Percentiles rank a stretch among this genome's conserved stretches.
Evolutionary conservation across 805 yeast genomes (phyloP).

Genomic region (Wickerhamiella musiphila): DNA sequence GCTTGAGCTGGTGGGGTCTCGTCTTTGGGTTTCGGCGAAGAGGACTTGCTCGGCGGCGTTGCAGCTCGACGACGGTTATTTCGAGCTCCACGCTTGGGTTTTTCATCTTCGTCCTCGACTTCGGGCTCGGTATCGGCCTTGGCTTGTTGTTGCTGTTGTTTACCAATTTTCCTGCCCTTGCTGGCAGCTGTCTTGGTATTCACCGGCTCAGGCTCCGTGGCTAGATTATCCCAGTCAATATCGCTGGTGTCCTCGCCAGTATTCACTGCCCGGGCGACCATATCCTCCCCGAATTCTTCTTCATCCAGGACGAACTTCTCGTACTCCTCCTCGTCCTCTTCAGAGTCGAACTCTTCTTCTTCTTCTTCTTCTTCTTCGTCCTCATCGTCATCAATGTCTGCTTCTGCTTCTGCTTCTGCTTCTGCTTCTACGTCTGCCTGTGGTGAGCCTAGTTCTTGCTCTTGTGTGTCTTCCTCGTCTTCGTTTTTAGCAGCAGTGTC

Average conservation of each 20-base stretch:
- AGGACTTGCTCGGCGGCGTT: no score
- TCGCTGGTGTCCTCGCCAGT: no score
- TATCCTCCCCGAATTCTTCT: constrained; percentile 2
- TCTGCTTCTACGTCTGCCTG: constrained; percentile 8
- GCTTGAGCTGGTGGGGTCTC: no score
- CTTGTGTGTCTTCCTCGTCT: constrained; percentile 13
- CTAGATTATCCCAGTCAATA: no score
- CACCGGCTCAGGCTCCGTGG: background rate
- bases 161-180: background rate
- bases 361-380: constrained; percentile 3
- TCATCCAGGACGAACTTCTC: no score
- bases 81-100: background rate
- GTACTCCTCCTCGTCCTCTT: constrained; percentile 2
- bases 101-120: constrained; percentile 1
- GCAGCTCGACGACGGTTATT: no score
- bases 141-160: background rate
- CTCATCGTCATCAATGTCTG: constrained; percentile 10
- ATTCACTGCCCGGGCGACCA: constrained; percentile 8
- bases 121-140: constrained; percentile 3
- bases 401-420: constrained; percentile 7
- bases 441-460: constrained; percentile 6
- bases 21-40: no score
- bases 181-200: background rate
- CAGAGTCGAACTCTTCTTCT: constrained; percentile 4
- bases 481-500: constrained; percentile 16